Evolutionary conservation across 2,329 filamentous ascomycete genomes (phyloP), one percentile per base, ranked within the genome.

Genomic region (Xylaria sp.): DNA sequence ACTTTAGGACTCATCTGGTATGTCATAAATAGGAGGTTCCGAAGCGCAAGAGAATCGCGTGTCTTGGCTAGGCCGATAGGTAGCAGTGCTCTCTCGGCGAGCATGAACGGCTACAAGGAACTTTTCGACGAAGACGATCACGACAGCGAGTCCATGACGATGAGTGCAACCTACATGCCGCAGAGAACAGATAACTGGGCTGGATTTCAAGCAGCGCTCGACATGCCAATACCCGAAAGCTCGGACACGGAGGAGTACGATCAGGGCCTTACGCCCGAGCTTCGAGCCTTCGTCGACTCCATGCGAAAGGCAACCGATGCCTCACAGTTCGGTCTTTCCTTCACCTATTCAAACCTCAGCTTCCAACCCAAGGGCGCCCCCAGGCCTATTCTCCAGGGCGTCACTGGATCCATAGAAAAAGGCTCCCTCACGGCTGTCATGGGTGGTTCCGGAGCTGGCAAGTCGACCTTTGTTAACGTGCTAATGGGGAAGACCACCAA

Each of bases 361-460:
- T 86, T 84, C 71, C 83, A 85, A 6, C 84, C 84, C 0, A 82
- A 82, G 64, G 78, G 80, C 30, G 79, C 77, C 14, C 75, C 77
- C 1, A 82, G 79, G 60, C 82, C 82, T 6, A 84, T 89, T 59
- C 78, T 88, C 4, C 81, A 84, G 57, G 83, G 85, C 12, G 83
- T 89, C 5, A 87, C 85, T 0, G 87, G 86, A 0, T 82, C 80
- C 4, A 88, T 89, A 72, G 79, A 85, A 21, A 80, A 82, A 11
- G 86, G 86, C 0, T 83, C 83, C 4, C 81, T 88, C n/a, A 85
- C 84, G 42, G 86, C 85, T 9, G 81, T 89, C n/a, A 88, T 88
- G 85, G 86, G 86, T 6, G 85, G 85, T 5, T 86, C 84, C 1
- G 86, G 86, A n/a, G 86, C 86, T 0, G 86, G 86, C 34, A 89